Base-by-base conservation (phyloP, 148 eudicot genomes). In the Cornus kousa region DNA sequence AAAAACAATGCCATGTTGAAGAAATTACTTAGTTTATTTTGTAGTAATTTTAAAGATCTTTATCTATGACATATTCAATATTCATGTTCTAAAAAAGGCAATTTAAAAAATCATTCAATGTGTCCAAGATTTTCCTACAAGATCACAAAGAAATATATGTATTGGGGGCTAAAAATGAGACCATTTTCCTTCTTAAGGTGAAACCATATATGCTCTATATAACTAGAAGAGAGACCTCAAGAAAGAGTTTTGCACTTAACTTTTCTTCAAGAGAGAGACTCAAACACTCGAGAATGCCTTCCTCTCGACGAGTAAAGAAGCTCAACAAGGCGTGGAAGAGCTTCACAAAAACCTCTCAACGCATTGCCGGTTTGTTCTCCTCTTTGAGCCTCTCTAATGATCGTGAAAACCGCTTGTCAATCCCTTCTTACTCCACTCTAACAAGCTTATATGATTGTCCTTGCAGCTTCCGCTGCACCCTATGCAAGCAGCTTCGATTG, bases 241-340 rank as follows among this genome's bases (percentile, higher is more conserved):
- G 23, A 62, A 62, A 0, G 23, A 1, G 66, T 62, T 17, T n/a
- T 62, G 22, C 24, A 17, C 22, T 62, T 20, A 0, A 24, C 20
- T 62, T 62, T 17, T 62, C 22, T 62, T 2, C 62, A 62, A 62
- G 64, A 57, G 19, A 62, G 66, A 4, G 19, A 17, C 66, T 62
- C 7, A 28, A 62, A 19, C 2, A 62, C 66, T 3, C 66, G 20
- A 20, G 8, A 3, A 62, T 62, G 66, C 20, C 66, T 62, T 62
- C 66, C 24, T n/a, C 23, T 3, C 2, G 24, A 3, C 22, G 4
- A 59, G 50, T 20, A 62, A 62, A 74, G 53, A 62, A 35, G 67
- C 35, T n/a, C n/a, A 55, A 73, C 67, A 57, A 74, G 68, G 28
- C 31, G 31, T 33, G 68, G 68, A n/a, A 62, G 68, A 33, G 50